These are phyloP conservation scores for Coix lacrymajobi DNA, from an alignment of 176 grass and related monocot genomes.

Conservation along the genomic window DNA sequence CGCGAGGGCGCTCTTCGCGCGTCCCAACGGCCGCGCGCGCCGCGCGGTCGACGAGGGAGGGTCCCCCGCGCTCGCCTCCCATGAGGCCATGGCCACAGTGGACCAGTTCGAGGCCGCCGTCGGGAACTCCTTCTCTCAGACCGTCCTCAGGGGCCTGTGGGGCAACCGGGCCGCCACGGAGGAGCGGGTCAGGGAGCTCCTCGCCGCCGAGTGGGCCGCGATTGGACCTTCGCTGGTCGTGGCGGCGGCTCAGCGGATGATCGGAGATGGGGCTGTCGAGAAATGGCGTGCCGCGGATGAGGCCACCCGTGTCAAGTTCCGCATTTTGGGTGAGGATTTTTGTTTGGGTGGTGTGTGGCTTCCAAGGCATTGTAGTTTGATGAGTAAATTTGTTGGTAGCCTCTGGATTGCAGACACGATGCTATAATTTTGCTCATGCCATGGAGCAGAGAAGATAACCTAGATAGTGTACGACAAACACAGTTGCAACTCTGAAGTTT, in stretches of 20 bases:
- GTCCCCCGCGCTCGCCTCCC: too few relatives aligned
- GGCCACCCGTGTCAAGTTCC: constrained; percentile 2
- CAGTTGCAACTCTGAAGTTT: background rate
- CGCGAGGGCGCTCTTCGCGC: too few relatives aligned
- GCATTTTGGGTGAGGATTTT: constrained; percentile 21
- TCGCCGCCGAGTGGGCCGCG: constrained; percentile 25
- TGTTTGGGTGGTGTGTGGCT: background rate
- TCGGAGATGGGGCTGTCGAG: constrained; percentile 15
- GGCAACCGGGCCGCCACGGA: too few relatives aligned
- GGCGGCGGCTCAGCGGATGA: constrained; percentile 20
- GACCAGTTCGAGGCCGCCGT: too few relatives aligned
- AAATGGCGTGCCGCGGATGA: constrained; percentile 15
- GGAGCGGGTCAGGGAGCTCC: constrained; percentile 32
- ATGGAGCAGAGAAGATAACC: background rate
- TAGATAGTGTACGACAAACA: background rate
- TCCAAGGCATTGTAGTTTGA: background rate
- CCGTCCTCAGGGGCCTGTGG: too few relatives aligned
- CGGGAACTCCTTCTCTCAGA: too few relatives aligned
- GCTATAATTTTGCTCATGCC: background rate
- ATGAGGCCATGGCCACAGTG: too few relatives aligned
- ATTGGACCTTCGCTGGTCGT: constrained; percentile 35
- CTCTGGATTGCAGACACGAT: background rate
- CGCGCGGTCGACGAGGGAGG: too few relatives aligned
- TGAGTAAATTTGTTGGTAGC: background rate
- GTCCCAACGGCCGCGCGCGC: too few relatives aligned